Base-by-base conservation (phyloP, 352 stramenopile species). In the Globisporangium paroecandrum region DNA sequence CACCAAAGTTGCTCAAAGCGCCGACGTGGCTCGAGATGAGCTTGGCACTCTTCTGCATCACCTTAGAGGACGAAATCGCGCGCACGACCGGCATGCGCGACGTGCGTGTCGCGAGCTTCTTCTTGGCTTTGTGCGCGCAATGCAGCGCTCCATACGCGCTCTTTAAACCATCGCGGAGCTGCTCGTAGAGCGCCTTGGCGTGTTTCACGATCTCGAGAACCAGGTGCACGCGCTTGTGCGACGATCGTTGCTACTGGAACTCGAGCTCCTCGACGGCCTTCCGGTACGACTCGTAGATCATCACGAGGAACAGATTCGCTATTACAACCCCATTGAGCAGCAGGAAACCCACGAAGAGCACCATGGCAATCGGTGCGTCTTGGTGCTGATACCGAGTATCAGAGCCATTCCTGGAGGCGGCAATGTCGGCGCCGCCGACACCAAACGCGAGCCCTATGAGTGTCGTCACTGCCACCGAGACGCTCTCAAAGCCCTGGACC, bases 291-390 rank as follows among this genome's bases (percentile, higher is more conserved):
- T 86, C 75, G 38, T 75, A 79, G n/a, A 86, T 51, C 15, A 86
- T 65, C 27, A 77, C 75, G 47, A 86, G 73, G 53, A 82, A 82
- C 12, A 86, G 62, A 22, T 83, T 86, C 32, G 77, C 69, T 6
- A 83, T 54, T 47, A 87, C 63, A 20, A 83, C 75, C 3, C 82
- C 71, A 53, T 83, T 76, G 24, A 84, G 62, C 36, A 85, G 41
- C 18, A 83, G 60, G 41, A 87, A 87, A n/a, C 69, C 72, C 2
- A 71, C 73, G 20, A 87, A 73, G 41, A 87, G 32, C 15, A 77
- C 41, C 27, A 71, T 78, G 2, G 70, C 59, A 15, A 78, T 69
- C 15, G 75, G 74, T 12, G 69, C 41, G 34, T 69, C 64, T 27
- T 54, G 63, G 59, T 53, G 36, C 6, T 10, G 20, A 47, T 55